Evolutionary conservation across 192 early-diverging fungal species (phyloP), one percentile per base, ranked within the genome.

Genomic region (Geranomyces variabilis): DNA sequence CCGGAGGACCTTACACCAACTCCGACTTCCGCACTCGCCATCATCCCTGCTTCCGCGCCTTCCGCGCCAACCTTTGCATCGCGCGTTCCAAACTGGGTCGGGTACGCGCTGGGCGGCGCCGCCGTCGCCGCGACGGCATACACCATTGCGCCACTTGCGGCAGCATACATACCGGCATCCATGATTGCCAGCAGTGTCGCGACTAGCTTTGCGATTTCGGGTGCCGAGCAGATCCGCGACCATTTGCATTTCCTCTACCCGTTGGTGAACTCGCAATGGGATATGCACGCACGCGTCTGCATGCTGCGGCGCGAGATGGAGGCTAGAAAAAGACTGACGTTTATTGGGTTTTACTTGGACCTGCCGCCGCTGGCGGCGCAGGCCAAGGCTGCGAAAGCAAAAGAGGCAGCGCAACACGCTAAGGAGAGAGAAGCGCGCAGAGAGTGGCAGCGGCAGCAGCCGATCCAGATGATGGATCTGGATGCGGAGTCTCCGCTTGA

Each of bases 241-340:
- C 77, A 82, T 67, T 55, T 73, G 13, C 59, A 73, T 12, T 82
- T 82, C 56, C 63, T 82, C 33, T 71, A 82, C 30, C 80, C 80
- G 15, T 57, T 82, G 43, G 48, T 70, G 19, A 74, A 67, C 17
- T 76, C 80, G 8, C 66, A 71, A 9, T 19, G 47, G 14, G 71
- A 72, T 12, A 75, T 76, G 74, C 67, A 74, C 22, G 53, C 48
- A 33, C 49, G 80, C 22, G 77, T 82, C 14, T 14, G 53, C 34
- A 64, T 70, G n/a, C 22, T 81, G 31, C 67, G 47, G 24, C 41
- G 67, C 5, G 80, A 81, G 56, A 70, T 74, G 67, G 75, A 81
- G 43, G 21, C 21, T 8, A 12, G 47, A n/a, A 63, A 55, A 57
- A 47, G 74, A 57, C 22, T 78, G 30, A 73, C 47, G 12, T 81